Evolutionary conservation across 2,329 filamentous ascomycete species (phyloP), one percentile per base, ranked within the genome.

Genomic region (Aspergillus latus): DNA sequence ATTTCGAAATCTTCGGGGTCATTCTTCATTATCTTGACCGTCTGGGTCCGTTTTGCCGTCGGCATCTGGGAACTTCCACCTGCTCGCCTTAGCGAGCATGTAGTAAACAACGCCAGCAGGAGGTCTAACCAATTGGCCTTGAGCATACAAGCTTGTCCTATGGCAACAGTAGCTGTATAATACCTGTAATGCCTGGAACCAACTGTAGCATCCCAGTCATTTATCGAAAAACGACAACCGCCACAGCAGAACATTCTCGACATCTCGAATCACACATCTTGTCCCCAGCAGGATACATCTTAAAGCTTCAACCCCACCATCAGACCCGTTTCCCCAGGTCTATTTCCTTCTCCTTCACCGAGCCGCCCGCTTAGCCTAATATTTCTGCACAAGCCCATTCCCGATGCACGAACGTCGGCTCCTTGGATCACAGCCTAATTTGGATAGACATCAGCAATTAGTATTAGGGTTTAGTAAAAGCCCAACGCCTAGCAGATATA

Each of bases 91-190:
- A 1, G 52, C 44, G 1, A 77, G 77, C 6, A 77, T 59, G 54
- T 73, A 67, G 10, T 68, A 5, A 78, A 48, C 3, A 77, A 58
- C 1, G 77, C 72, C 1, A 59, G 61, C 1, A 79, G 67, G 1
- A 80, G 69, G 54, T 70, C 80, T 0, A 62, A 62, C 75, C 72
- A 78, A 0, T 75, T 76, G 13, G 80, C 73, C 4, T 69, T 66
- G 1, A 80, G 65, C 3, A 66, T 63, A 21, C 65, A 67, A 1
- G 68, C 62, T 8, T 66, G 40, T 78, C 76, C 26, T 77, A 67
- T 1, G 76, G 68, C n/a, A 15, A 15, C n/a, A 15, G 15, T 21
- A 1, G 66, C 63, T 4, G 69, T 6, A 21, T 15, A 5, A 6
- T 7, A 42, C 5, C 10, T 21, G n/a, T 21, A 15, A 21, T 3